Conservation (phyloP, 108 stramenopile species). For the Licmophora abbreviata region DNA sequence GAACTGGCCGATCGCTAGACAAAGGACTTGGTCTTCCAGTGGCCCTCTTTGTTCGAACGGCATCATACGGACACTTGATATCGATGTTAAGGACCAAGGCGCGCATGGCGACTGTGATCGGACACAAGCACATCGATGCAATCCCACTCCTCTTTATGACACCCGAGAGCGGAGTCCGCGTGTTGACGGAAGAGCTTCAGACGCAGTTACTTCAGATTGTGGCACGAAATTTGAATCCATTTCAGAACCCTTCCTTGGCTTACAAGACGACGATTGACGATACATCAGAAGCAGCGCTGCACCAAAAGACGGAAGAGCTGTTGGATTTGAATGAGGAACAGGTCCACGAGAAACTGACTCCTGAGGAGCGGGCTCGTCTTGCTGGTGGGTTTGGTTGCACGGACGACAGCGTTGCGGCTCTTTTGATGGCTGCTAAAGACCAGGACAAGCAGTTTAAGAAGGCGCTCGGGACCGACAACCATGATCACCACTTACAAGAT, state of each 20-base stretch:
- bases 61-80: slow-evolving; percentile 64
- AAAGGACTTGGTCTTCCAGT: slow-evolving; percentile 77
- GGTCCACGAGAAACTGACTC: slow-evolving; percentile 56
- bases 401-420: slow-evolving; percentile 71
- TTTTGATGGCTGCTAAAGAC: slow-evolving; percentile 67
- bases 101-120: slow-evolving; percentile 49
- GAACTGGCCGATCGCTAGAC: slow-evolving; percentile 50
- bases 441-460: slow-evolving; percentile 38
- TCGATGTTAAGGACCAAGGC: slow-evolving; percentile 71
- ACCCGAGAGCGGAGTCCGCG: slow-evolving; percentile 58
- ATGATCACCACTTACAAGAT: slow-evolving; percentile 67
- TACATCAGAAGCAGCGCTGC: slow-evolving; percentile 45
- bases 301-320: slow-evolving; percentile 80
- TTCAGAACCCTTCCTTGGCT: slow-evolving; percentile 66
- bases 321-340: slow-evolving; percentile 68
- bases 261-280: slow-evolving; percentile 65
- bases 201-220: slow-evolving; percentile 60
- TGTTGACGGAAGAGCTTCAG: slow-evolving; percentile 66
- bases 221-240: slow-evolving; percentile 72
- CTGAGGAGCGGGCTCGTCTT: slow-evolving; percentile 40
- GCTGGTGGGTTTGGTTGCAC: slow-evolving; percentile 87
- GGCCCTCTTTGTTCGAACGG: slow-evolving; percentile 74
- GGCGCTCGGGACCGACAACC: slow-evolving; percentile 2
- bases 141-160: slow-evolving; percentile 75
- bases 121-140: slow-evolving; percentile 34